Evolutionary conservation across 1,284 basidiomycete species (phyloP), one percentile per base, ranked within the genome.

Genomic region (Lignosus rhinocerotis): DNA sequence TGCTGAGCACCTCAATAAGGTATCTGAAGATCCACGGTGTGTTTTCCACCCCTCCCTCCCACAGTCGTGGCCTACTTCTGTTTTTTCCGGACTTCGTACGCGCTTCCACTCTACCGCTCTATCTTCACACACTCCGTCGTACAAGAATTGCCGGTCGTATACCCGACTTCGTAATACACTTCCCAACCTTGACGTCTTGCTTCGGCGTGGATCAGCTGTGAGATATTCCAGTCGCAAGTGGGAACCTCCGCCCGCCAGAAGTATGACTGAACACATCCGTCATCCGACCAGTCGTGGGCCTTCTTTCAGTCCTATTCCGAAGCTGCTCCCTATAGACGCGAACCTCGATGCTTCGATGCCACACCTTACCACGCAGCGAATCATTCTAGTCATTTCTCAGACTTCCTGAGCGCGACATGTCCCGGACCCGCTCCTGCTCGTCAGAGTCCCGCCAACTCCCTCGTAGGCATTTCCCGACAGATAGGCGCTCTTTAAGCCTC

Each of bases 171-270:
- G 53, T 48, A 55, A 60, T 60, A 36, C 51, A 55, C 46, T 44
- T 53, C 55, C 32, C 53, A 55, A 19, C 50, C 45, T 45, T 56
- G 58, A 60, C 58, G 58, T 58, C 52, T 33, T 55, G 51, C 53
- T 58, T 60, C 58, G 56, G 56, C 58, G 58, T 63, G 61, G 47
- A 63, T 63, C 61, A 53, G 32, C 51, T 59, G 61, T 60, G 58
- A 48, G 55, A 59, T 39, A 39, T 50, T 38, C 16, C 25, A 39
- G 36, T 39, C 34, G 1, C 21, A 9, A 30, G 43, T 45, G 43
- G 43, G 43, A 45, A 45, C 5, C 11, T 11, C 8, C 41, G 11
- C 6, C 21, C 25, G 43, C 25, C 43, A 11, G 43, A 45, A 19
- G 11, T 21, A 10, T 45, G 43, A 30, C 43, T 30, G 43, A 45